phyloP scores from a whole-genome alignment of 257 asterid species.

The Buddleja alternifolia region DNA sequence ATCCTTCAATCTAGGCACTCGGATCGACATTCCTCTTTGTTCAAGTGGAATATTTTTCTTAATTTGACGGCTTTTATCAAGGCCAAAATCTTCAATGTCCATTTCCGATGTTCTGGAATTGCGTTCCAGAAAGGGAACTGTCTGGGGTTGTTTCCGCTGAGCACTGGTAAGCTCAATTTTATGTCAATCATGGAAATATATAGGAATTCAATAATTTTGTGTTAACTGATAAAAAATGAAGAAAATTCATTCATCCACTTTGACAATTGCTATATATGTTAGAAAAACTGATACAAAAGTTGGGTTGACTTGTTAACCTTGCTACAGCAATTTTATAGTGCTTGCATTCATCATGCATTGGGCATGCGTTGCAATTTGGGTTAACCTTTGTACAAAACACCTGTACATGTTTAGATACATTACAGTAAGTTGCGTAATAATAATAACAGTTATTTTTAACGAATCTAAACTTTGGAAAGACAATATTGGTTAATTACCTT shows the following conservation, averaged over 20 bases:
- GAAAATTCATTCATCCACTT: no score
- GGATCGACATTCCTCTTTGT: conserved; percentile 18
- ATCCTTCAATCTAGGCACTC: conserved; percentile 30
- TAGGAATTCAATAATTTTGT: no score
- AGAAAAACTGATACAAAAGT: no score
- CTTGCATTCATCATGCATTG: conserved; percentile 34
- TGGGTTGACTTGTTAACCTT: no score
- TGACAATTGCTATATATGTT: no score
- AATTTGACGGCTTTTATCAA: not conserved
- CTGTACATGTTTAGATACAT: no score
- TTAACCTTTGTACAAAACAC: conserved; percentile 29
- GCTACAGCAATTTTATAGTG: conserved; percentile 2
- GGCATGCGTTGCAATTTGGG: conserved; percentile 37
- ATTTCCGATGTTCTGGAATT: no score
- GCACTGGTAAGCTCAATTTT: not conserved
- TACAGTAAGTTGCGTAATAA: not conserved
- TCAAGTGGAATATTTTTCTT: not conserved
- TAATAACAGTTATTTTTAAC: no score
- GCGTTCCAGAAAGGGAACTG: no score
- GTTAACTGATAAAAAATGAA: no score
- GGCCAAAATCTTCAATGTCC: conserved; percentile 29
- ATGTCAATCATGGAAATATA: not conserved
- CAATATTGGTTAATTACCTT: conserved; percentile 16
- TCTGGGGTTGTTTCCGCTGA: not conserved
- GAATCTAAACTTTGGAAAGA: no score